Conservation (phyloP, 805 yeast species). For the Hanseniaspora vineae region DNA sequence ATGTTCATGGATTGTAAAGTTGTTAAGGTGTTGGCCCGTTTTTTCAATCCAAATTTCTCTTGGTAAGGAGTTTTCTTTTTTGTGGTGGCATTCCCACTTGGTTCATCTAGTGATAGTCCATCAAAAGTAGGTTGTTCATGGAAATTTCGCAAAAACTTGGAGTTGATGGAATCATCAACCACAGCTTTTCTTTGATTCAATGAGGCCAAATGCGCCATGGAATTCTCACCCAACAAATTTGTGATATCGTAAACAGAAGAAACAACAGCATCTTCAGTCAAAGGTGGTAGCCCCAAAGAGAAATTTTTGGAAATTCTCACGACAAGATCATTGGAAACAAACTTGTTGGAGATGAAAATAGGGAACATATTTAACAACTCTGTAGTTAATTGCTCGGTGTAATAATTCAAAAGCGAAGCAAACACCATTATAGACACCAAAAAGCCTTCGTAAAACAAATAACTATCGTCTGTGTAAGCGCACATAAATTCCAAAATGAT, state of each 20-base stretch:
- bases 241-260: conserved; percentile 75
- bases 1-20: conserved; percentile 4
- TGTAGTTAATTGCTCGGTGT: conserved; percentile 22
- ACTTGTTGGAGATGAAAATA: conserved; percentile 41
- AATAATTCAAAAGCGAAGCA: conserved; percentile 39
- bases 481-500: conserved; percentile 40
- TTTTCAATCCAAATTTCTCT: background rate
- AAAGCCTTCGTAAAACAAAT: conserved; percentile 39
- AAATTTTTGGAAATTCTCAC: conserved; percentile 41
- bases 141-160: too few species aligned
- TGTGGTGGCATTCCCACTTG: too few species aligned
- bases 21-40: background rate
- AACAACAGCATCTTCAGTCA: conserved; percentile 72
- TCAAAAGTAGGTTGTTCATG: too few species aligned
- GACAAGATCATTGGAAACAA: conserved; percentile 35
- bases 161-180: background rate
- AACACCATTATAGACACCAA: conserved; percentile 39
- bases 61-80: too few species aligned
- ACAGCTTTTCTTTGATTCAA: conserved; percentile 4
- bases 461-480: conserved; percentile 27
- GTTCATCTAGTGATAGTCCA: too few species aligned
- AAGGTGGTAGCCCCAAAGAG: conserved; percentile 50
- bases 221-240: conserved; percentile 50
- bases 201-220: background rate
- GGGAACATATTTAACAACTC: conserved; percentile 32